These are phyloP conservation scores for Sphaerulina populicola DNA, from an alignment of 2,329 filamentous ascomycete genomes.

Conservation along the genomic window DNA sequence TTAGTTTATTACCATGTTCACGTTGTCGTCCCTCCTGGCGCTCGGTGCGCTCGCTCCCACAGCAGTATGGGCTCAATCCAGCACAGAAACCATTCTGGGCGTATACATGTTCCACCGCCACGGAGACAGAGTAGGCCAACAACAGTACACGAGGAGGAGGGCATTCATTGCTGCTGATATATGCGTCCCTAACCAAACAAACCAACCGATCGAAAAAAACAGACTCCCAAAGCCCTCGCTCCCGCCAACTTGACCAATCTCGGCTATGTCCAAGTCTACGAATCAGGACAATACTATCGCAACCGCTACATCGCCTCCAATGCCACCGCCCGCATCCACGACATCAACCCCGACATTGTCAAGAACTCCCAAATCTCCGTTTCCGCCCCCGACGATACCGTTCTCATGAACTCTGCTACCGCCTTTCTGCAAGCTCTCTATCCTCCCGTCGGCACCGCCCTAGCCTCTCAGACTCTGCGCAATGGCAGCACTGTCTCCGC, in stretches of 20 bases:
- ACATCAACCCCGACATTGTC: conserved; percentile 58
- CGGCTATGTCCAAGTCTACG: conserved; percentile 67
- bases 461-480: conserved; percentile 54
- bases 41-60: conserved; percentile 23
- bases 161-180: too few relatives aligned
- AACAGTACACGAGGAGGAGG: too few relatives aligned
- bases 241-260: conserved; percentile 68
- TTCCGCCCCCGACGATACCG: conserved; percentile 59
- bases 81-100: conserved; percentile 62
- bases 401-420: conserved; percentile 70
- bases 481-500: conserved; percentile 60
- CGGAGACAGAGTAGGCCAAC: conserved; percentile 55
- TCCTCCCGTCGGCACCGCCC: conserved; percentile 56
- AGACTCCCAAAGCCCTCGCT: conserved; percentile 62
- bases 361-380: conserved; percentile 62
- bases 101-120: conserved; percentile 83
- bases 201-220: too few relatives aligned
- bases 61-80: conserved; percentile 23
- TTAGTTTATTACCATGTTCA: too few relatives aligned
- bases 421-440: conserved; percentile 82
- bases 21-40: conserved; percentile 21
- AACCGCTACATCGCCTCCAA: conserved; percentile 60
- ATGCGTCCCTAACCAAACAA: too few relatives aligned
- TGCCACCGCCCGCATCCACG: conserved; percentile 53
- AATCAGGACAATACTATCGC: conserved; percentile 67